Evolutionary conservation across 2,329 filamentous ascomycete genomes (phyloP), one percentile per base, ranked within the genome.

Genomic region (Cercospora sp.): DNA sequence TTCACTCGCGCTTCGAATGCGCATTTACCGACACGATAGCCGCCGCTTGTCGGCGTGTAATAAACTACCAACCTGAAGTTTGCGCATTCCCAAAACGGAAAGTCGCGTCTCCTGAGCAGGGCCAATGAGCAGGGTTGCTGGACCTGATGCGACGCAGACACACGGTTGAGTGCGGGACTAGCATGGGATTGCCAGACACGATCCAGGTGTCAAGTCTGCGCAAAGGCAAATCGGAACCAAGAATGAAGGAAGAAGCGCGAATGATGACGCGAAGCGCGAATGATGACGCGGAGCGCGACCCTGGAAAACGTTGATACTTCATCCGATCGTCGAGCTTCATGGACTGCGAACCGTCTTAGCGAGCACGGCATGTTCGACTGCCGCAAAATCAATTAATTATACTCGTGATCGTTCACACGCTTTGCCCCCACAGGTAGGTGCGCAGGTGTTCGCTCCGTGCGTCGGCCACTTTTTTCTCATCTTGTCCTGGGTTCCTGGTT

Each of bases 221-320:
- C 49, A 55, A 55, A 55, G 49, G 24, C 24, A 28, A 28, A 55
- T 55, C 49, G 49, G 49, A 55, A 55, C 49, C 49, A 55, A 28
- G 12, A 24, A n/a, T 16, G 21, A 16, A n/a, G 49, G 21, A 28
- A 55, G 24, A 28, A 55, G 24, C 49, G 24, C 49, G 49, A 55
- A n/a, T 28, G 24, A 55, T 55, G 49, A 55, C 24, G 49, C 24
- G 49, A 55, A 28, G 49, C 49, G 49, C 45, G 61, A 53, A n/a
- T 28, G 24, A 55, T 55, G 49, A 55, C 24, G 49, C 24, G 49
- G 30, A 28, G 49, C 49, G 49, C 45, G 61, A 53, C 61, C 61
- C 61, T 63, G 61, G n/a, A 53, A 34, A 37, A n/a, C 37, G 49
- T 61, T n/a, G 32, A 43, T 21, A 26, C 58, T 63, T 49, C 18